A percentile compares a stretch with the other conserved stretches of the same genome.
Evolutionary conservation across 768 basidiomycete genomes (phyloP).

Genomic region (Mycena haematopus): DNA sequence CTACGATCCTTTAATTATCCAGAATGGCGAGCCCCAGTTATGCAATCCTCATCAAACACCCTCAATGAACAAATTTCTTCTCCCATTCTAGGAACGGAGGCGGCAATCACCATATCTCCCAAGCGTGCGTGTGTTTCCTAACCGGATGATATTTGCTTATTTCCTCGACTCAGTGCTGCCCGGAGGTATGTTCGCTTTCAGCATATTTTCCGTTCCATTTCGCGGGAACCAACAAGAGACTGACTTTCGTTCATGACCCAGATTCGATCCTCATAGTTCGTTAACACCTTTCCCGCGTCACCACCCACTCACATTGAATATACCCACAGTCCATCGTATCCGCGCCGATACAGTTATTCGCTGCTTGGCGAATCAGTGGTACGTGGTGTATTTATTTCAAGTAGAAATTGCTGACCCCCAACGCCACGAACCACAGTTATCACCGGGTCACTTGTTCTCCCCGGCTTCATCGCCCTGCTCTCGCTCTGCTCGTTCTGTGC

Average conservation of each 20-base stretch:
- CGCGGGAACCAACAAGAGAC: no score
- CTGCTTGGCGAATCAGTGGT: conserved; percentile 25
- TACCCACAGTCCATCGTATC: conserved; percentile 12
- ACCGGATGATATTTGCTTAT: neutral
- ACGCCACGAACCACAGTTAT: conserved; percentile 8
- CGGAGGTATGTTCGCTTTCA: conserved; percentile 11
- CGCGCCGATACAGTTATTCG: conserved; percentile 22
- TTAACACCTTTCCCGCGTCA: neutral
- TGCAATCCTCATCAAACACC: no score
- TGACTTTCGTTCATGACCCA: neutral
- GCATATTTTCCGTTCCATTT: no score
- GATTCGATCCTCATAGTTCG: conserved; percentile 22
- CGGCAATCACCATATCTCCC: neutral
- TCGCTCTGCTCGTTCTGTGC: conserved; percentile 15
- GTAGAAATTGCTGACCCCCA: neutral
- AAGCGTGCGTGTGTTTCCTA: conserved; percentile 2
- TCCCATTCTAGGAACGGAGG: neutral
- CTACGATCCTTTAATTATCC: conserved; percentile 22
- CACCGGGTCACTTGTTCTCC: conserved; percentile 11
- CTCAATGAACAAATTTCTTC: no score
- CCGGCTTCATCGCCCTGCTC: conserved; percentile 1
- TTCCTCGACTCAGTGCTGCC: neutral
- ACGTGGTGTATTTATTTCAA: neutral
- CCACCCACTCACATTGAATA: neutral
- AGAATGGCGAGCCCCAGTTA: conserved; percentile 8